A percentile compares a stretch with the other conserved stretches of the same genome.
These are phyloP conservation scores for Vigna radiata DNA, from an alignment of 306 rosid species.

Conservation along the genomic window DNA sequence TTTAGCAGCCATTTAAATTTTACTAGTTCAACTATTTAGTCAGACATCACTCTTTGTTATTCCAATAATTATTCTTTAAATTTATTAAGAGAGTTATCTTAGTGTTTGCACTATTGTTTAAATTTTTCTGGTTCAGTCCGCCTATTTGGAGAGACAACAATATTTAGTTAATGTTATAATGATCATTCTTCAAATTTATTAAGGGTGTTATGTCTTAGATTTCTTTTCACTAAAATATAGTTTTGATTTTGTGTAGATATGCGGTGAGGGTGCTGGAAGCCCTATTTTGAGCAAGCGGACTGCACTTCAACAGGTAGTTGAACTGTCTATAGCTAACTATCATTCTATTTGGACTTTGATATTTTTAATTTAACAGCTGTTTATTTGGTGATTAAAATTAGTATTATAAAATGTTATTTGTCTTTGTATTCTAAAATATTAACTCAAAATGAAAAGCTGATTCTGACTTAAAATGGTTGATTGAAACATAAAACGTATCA, in stretches of 20 bases:
- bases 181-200: not conserved
- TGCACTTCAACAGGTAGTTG: slow-evolving; percentile 87
- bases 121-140: too few relatives aligned
- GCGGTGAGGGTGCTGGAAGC: slow-evolving; percentile 74
- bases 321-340: slow-evolving; percentile 78
- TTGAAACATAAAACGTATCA: too few relatives aligned
- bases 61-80: too few relatives aligned
- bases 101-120: too few relatives aligned
- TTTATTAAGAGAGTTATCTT: too few relatives aligned
- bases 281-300: slow-evolving; percentile 62
- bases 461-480: too few relatives aligned
- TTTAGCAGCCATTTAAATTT: too few relatives aligned
- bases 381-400: slow-evolving; percentile 17
- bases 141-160: too few relatives aligned
- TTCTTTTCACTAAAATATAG: slow-evolving; percentile 30
- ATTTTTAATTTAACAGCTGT: slow-evolving; percentile 39
- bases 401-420: slow-evolving; percentile 17
- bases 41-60: too few relatives aligned
- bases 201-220: slow-evolving; percentile 2
- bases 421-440: slow-evolving; percentile 9
- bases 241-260: slow-evolving; percentile 57
- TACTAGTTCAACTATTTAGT: too few relatives aligned
- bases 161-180: not conserved
- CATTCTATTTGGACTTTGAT: slow-evolving; percentile 87
- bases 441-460: too few relatives aligned